A percentile compares a stretch with the other conserved stretches of the same genome.
Conservation (phyloP, 106 monocot genomes). For the Phalaenopsis aphrodite region DNA sequence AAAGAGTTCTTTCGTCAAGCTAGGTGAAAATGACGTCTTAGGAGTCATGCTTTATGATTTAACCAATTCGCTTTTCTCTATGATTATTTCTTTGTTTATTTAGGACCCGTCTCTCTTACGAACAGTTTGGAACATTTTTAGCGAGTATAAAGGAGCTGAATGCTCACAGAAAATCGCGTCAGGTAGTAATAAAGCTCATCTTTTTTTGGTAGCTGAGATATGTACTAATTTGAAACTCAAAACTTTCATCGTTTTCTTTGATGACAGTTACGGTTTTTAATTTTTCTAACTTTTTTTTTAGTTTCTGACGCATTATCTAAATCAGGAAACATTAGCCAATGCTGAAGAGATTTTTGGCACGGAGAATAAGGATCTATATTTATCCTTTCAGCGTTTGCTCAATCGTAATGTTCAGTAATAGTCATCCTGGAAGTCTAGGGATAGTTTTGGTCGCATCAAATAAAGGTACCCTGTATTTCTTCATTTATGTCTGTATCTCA, state of each 20-base stretch:
- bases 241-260: background rate
- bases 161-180: constrained; percentile 79
- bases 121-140: constrained; percentile 90
- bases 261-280: background rate
- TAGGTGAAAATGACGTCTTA: constrained; percentile 30
- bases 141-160: constrained; percentile 95
- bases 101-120: constrained; percentile 87
- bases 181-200: constrained; percentile 23
- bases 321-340: constrained; percentile 73
- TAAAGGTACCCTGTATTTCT: background rate
- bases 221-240: background rate
- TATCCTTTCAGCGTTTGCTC: constrained; percentile 70
- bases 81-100: background rate
- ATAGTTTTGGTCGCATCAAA: background rate
- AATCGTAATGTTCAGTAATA: constrained; percentile 41
- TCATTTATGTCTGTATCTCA: background rate
- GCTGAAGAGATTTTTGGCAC: constrained; percentile 82
- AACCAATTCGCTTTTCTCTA: background rate
- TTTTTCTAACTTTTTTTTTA: background rate
- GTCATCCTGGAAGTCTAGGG: background rate
- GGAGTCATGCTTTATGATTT: background rate
- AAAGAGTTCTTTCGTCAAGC: constrained; percentile 98
- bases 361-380: constrained; percentile 77
- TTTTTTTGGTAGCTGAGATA: background rate
- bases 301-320: background rate